Base-by-base conservation (phyloP, 257 asterid genomes). In the Primulina eburnea region DNA sequence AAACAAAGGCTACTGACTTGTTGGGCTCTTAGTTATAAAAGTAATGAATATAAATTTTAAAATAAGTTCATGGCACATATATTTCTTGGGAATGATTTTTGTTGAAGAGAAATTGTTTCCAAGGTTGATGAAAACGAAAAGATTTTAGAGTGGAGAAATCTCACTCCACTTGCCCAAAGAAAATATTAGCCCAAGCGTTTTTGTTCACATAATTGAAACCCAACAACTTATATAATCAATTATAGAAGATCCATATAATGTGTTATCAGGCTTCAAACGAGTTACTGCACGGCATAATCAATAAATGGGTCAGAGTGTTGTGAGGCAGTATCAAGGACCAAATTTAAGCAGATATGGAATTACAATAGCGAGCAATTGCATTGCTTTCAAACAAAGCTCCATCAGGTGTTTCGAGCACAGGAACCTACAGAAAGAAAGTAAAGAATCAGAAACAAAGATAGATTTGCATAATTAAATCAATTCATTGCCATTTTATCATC, bases 291-390 rank as follows among this genome's bases (percentile, higher is more conserved):
- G 52, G 26, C 65, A 50, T 7, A 57, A 56, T 35, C 28, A 73
- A 43, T 21, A 26, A 43, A 47, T 17, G 71, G 30, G 73, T 73
- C 38, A 78, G 73, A 8, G 58, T 65, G 65, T 11, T 18, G n/a
- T 40, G 24, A 33, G 30, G 59, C 28, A 71, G 29, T 52, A 43
- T 14, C 58, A 65, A 64, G 14, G 5, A 43, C 26, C 40, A 65
- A 47, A 34, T 5, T 9, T 37, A 70, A 38, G 2, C 16, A 68
- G 8, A 56, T 10, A 18, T 24, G 30, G 4, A 29, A 65, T 76
- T 62, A 90, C 94, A 94, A 77, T 90, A 90, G 21, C 96, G 92
- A 1, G 97, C 95, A 79, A 90, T 90, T 12, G 97, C 97, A 70
- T 88, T 90, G 79, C 94, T 90, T 80, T 90, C 95, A 53, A 88